Evolutionary conservation across 164 flowering plant genomes (phyloP).

Genomic region (Dillenia turbinata): DNA sequence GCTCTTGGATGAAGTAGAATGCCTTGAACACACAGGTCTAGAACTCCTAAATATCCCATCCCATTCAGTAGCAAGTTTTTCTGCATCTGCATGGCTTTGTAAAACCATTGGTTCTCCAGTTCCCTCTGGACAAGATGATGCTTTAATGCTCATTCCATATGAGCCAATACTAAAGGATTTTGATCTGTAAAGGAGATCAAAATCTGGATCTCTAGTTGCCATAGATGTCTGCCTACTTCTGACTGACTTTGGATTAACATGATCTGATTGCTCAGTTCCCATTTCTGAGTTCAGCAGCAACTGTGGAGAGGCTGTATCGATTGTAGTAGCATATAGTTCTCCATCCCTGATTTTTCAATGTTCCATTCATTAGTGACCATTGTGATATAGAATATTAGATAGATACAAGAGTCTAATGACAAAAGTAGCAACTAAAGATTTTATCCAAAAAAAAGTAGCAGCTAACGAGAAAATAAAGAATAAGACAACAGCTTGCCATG

Average conservation of each 20-base stretch:
- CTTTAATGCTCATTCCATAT: constrained; percentile 2
- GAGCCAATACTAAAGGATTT: constrained; percentile 13
- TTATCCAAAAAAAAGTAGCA: background rate
- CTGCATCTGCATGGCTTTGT: constrained; percentile 13
- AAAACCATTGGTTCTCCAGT: constrained; percentile 16
- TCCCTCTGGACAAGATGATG: constrained; percentile 14
- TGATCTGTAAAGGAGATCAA: constrained; percentile 18
- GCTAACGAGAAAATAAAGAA: background rate
- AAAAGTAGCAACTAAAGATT: background rate
- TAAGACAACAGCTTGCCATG: background rate
- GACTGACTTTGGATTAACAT: constrained; percentile 20
- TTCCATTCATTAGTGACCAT: constrained; percentile 1
- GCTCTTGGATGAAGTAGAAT: constrained; percentile 23
- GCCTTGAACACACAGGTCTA: constrained; percentile 17
- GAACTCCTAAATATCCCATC: constrained; percentile 18
- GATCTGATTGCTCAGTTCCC: constrained; percentile 9
- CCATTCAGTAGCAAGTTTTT: constrained; percentile 17
- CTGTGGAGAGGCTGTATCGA: constrained; percentile 14
- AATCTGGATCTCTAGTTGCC: constrained; percentile 17
- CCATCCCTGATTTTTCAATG: constrained; percentile 31
- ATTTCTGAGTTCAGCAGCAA: constrained; percentile 19
- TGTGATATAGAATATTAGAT: background rate
- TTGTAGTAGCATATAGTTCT: constrained; percentile 16
- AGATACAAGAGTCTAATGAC: too few relatives aligned
- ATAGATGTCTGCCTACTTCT: constrained; percentile 4